Base-by-base conservation (phyloP, 345 rosid genomes). In the Linum lewisii region DNA sequence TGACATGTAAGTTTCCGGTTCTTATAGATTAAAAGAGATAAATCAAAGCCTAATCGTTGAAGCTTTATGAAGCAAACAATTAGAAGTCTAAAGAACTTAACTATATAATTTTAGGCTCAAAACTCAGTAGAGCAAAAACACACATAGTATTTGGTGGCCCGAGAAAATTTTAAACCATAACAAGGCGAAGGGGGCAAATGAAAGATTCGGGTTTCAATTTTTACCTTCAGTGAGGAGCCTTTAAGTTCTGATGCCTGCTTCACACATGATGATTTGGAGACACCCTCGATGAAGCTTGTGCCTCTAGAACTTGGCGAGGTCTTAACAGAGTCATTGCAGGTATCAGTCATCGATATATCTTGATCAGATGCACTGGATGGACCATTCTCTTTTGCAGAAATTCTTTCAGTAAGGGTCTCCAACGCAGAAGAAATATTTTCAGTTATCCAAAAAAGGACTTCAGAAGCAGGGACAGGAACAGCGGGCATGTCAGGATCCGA, bases 401-500 rank as follows among this genome's bases (percentile, higher is more conserved):
- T 75, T 78, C 87, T 87, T 78, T 90, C 99, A 52, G 93, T 80
- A 62, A 79, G 75, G 63, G 69, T 78, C 61, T 90, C 93, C 84
- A 90, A 73, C 26, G 95, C 84, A 49, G 90, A 70, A 58, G 86
- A 72, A 62, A 94, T 90, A 65, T 81, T 85, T 71, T 90, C 84
- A 49, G 82, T 68, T 73, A 94, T 81, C 99, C 99, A 94, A 58
- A 83, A 95, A 70, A 76, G 93, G 70, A 86, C 96, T 76, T 94
- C 96, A 51, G 82, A 61, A 25, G 87, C 86, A 61, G 99, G 82
- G 68, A 87, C 96, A 32, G 97, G 95, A 72, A 77, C 90, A 42
- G 97, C 97, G 49, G 97, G 99, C 99, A 90, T 94, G 75, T 85
- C 97, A 5, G 99, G 96, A 79, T 94, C 99, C 29, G 99, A 85